Evolutionary conservation across 2,329 filamentous ascomycete genomes (phyloP).

Genomic region (Ophiostoma montium): DNA sequence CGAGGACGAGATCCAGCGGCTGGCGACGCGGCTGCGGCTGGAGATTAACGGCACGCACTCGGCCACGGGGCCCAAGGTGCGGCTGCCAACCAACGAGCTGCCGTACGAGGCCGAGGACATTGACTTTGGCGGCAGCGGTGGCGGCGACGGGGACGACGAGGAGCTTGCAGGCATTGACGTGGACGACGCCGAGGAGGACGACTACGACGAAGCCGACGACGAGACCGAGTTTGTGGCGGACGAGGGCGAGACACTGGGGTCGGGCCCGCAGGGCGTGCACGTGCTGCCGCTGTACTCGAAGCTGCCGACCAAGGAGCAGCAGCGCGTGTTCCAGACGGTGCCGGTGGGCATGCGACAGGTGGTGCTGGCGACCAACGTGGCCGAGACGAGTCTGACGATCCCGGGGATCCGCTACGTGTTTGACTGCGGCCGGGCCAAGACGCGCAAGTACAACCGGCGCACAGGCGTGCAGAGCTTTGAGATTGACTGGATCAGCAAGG

Average conservation of each 20-base stretch:
- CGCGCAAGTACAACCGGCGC: conserved; percentile 72
- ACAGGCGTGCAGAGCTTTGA: conserved; percentile 94
- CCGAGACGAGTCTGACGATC: conserved; percentile 93
- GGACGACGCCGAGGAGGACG: conserved; percentile 34
- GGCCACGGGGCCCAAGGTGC: conserved; percentile 49
- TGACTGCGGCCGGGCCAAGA: conserved; percentile 83
- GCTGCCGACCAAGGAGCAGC: conserved; percentile 77
- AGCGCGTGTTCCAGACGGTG: conserved; percentile 74
- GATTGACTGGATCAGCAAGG: conserved; percentile 94
- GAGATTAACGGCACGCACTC: conserved; percentile 45
- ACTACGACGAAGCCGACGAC: conserved; percentile 42
- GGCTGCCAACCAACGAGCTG: conserved; percentile 61
- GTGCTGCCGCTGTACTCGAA: conserved; percentile 90
- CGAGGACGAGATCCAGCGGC: conserved; percentile 73
- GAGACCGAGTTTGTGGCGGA: conserved; percentile 54
- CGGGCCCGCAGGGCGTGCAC: conserved; percentile 61
- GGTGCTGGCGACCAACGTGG: conserved; percentile 88
- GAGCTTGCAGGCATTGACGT: background rate
- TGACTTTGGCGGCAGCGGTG: conserved; percentile 61
- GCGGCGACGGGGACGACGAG: conserved; percentile 13
- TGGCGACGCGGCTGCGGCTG: conserved; percentile 67
- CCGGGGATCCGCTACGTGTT: conserved; percentile 93
- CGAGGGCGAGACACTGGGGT: conserved; percentile 43
- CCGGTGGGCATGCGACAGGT: conserved; percentile 75
- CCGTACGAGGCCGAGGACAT: conserved; percentile 77